Percentiles rank a stretch among this genome's conserved stretches.
Conservation (phyloP, 495 filamentous ascomycete genomes). For the Penicillium pulvis region DNA sequence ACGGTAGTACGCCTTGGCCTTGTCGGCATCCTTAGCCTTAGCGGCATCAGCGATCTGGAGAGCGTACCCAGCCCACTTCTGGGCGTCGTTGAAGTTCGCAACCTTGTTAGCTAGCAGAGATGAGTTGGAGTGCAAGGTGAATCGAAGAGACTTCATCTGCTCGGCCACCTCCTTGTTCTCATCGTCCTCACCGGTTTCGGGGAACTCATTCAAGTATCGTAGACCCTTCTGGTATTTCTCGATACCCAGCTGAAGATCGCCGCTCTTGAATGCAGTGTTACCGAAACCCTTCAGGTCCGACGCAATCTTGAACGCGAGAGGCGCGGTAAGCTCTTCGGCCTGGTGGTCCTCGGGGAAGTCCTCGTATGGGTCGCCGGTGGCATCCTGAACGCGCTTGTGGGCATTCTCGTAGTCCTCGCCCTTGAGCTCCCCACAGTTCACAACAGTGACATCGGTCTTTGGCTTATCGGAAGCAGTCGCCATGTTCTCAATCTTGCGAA, state of each 20-base stretch:
- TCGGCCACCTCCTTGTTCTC: constrained; percentile 65
- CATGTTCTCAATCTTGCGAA: constrained; percentile 89
- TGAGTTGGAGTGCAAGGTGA: constrained; percentile 76
- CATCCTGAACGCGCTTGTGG: constrained; percentile 66
- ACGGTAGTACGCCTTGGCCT: constrained; percentile 85
- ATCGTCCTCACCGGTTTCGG: constrained; percentile 66
- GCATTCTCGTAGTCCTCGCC: constrained; percentile 65
- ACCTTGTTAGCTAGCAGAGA: constrained; percentile 83
- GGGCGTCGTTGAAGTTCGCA: constrained; percentile 65
- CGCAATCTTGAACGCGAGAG: constrained; percentile 64
- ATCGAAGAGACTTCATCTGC: constrained; percentile 71
- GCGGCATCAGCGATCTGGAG: constrained; percentile 60
- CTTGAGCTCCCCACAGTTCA: constrained; percentile 83
- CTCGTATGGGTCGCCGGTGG: constrained; percentile 89
- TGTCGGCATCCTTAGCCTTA: constrained; percentile 70
- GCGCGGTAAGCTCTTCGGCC: constrained; percentile 61
- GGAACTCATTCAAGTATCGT: constrained; percentile 90
- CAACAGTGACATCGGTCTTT: constrained; percentile 66
- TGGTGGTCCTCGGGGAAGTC: constrained; percentile 92
- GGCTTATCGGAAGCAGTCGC: constrained; percentile 84
- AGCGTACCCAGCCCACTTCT: constrained; percentile 70
- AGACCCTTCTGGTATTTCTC: constrained; percentile 98
- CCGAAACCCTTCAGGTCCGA: constrained; percentile 89
- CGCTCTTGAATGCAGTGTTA: constrained; percentile 86
- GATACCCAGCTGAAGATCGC: constrained; percentile 68